A percentile compares a stretch with the other conserved stretches of the same genome.
Conservation (phyloP, 2,329 filamentous ascomycete species). For the Aspergillus hiratsukae region DNA sequence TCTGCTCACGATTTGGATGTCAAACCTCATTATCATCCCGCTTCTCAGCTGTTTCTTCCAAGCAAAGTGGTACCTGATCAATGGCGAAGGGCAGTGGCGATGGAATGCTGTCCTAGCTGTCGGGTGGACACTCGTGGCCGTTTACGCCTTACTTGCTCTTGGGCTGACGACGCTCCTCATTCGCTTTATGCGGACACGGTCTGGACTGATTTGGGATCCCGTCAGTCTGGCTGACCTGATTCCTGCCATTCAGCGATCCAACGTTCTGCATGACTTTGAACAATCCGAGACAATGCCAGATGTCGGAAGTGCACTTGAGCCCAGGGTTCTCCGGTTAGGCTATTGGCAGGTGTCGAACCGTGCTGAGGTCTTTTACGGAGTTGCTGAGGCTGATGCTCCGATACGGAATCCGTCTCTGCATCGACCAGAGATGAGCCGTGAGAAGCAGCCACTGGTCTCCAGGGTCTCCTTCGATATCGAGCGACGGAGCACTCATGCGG, state of each 20-base stretch:
- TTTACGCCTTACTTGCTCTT: conserved; percentile 65
- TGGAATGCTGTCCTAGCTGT: conserved; percentile 77
- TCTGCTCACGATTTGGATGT: conserved; percentile 68
- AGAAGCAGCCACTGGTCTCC: conserved; percentile 27
- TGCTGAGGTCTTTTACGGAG: conserved; percentile 69
- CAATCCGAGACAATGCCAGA: conserved; percentile 58
- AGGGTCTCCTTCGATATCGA: conserved; percentile 35
- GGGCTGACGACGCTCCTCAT: conserved; percentile 56
- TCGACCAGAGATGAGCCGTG: conserved; percentile 25
- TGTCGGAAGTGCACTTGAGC: conserved; percentile 47
- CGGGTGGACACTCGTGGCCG: conserved; percentile 69
- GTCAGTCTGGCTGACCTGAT: conserved; percentile 77
- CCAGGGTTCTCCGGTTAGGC: conserved; percentile 67
- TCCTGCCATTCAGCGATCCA: conserved; percentile 72
- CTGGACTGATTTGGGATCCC: conserved; percentile 81
- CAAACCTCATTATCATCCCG: conserved; percentile 69
- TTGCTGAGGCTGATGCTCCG: conserved; percentile 61
- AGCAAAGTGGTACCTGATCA: conserved; percentile 57
- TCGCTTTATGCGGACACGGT: conserved; percentile 62
- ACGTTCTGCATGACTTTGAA: conserved; percentile 68
- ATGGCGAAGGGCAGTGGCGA: conserved; percentile 59
- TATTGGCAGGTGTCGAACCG: conserved; percentile 73
- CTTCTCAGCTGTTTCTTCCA: conserved; percentile 74
- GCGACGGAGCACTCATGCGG: conserved; percentile 32
- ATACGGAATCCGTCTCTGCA: conserved; percentile 42